Conservation (phyloP, 257 asterid genomes). For the Scutellaria minor region DNA sequence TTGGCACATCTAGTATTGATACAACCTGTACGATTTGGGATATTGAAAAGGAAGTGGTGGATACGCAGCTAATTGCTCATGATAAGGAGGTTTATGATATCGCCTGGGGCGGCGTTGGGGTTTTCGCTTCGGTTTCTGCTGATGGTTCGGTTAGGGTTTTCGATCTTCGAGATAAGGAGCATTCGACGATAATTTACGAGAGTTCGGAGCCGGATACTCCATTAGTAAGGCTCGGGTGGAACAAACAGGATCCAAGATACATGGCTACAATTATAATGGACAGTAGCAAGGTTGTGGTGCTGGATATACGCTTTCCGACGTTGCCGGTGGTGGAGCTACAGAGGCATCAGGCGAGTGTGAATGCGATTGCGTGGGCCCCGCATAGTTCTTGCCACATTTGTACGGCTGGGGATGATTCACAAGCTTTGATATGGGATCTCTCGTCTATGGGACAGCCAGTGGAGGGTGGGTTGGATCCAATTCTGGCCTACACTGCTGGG, state of each 20-base stretch:
- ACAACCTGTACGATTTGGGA: conserved; percentile 98
- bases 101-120: conserved; percentile 99
- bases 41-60: conserved; percentile 90
- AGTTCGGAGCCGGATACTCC: conserved; percentile 96
- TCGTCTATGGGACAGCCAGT: conserved; percentile 94
- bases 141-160: conserved; percentile 98
- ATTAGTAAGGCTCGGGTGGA: conserved; percentile 92
- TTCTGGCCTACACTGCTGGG: conserved; percentile 92
- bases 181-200: conserved; percentile 90
- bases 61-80: conserved; percentile 94
- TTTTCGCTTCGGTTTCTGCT: conserved; percentile 93
- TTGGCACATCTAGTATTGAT: conserved; percentile 94
- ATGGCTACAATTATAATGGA: conserved; percentile 99
- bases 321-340: conserved; percentile 92
- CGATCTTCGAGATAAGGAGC: conserved; percentile 96
- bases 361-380: conserved; percentile 98
- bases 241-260: conserved; percentile 95
- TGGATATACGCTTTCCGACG: conserved; percentile 91
- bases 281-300: conserved; percentile 86
- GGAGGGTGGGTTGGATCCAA: conserved; percentile 96
- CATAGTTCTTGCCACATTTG: conserved; percentile 98
- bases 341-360: conserved; percentile 97
- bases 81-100: conserved; percentile 99
- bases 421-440: conserved; percentile 96
- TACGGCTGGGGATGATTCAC: conserved; percentile 97